A percentile compares a stretch with the other conserved stretches of the same genome.
These are phyloP conservation scores for Ballota nigra DNA, from an alignment of 257 asterid species.

Conservation along the genomic window DNA sequence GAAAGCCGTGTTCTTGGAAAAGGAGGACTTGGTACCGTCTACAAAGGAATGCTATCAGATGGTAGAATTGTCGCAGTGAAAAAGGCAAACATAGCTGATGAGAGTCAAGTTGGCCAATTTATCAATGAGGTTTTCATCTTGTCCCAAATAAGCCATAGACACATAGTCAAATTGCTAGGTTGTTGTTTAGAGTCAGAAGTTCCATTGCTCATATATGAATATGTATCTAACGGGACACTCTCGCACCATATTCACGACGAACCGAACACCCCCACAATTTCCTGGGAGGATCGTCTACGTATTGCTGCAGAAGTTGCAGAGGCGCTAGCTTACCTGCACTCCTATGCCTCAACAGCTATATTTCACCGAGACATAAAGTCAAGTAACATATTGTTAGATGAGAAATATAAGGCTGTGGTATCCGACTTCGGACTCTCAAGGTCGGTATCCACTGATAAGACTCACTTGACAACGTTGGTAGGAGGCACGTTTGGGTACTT, in stretches of 20 bases:
- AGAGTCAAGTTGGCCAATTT: slow-evolving; percentile 35
- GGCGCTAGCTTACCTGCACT: slow-evolving; percentile 42
- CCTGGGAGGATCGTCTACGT: slow-evolving; percentile 37
- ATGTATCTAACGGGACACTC: slow-evolving; percentile 31
- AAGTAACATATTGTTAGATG: slow-evolving; percentile 36
- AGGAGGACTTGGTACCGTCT: slow-evolving; percentile 35
- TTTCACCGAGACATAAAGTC: slow-evolving; percentile 44
- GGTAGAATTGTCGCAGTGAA: slow-evolving; percentile 43
- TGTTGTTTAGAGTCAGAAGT: slow-evolving; percentile 30
- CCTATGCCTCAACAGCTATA: slow-evolving; percentile 36
- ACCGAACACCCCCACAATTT: background rate
- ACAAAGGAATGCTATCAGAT: slow-evolving; percentile 36
- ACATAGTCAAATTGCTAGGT: slow-evolving; percentile 30
- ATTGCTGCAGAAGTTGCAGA: slow-evolving; percentile 43
- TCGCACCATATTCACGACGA: slow-evolving; percentile 27
- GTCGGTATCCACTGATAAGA: slow-evolving; percentile 30
- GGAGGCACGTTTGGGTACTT: slow-evolving; percentile 44
- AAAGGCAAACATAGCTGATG: slow-evolving; percentile 34
- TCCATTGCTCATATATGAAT: slow-evolving; percentile 31
- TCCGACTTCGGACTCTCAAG: slow-evolving; percentile 40
- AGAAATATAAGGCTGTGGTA: slow-evolving; percentile 34
- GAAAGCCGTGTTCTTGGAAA: slow-evolving; percentile 30
- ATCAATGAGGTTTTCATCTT: slow-evolving; percentile 39
- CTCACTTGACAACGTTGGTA: slow-evolving; percentile 31
- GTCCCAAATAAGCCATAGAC: slow-evolving; percentile 40